A percentile compares a stretch with the other conserved stretches of the same genome.
phyloP scores from a whole-genome alignment of 2,329 filamentous ascomycete genomes.

The Akanthomyces lecanii region DNA sequence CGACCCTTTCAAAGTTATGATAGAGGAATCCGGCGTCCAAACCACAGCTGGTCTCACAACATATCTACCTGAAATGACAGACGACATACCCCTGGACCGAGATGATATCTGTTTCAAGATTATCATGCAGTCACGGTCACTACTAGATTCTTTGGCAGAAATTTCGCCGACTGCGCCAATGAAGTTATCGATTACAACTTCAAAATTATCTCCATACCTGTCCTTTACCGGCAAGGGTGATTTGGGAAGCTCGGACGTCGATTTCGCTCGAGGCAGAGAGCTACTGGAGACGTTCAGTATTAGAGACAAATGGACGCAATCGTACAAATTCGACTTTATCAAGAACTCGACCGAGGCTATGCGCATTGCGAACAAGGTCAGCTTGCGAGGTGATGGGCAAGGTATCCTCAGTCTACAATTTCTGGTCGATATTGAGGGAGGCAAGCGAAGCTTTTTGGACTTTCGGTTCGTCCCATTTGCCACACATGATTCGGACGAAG shows the following conservation, averaged over 20 bases:
- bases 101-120: constrained; percentile 82
- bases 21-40: constrained; percentile 81
- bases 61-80: constrained; percentile 69
- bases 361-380: constrained; percentile 87
- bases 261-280: constrained; percentile 60
- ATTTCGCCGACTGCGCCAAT: constrained; percentile 67
- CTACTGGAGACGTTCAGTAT: constrained; percentile 74
- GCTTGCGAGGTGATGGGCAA: constrained; percentile 79
- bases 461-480: constrained; percentile 75
- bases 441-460: constrained; percentile 69
- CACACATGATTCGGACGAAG: constrained; percentile 52
- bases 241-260: constrained; percentile 60
- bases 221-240: constrained; percentile 62
- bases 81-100: constrained; percentile 85
- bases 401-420: constrained; percentile 94
- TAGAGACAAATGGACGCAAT: constrained; percentile 56
- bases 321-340: constrained; percentile 83
- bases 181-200: constrained; percentile 64
- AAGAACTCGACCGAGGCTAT: constrained; percentile 88
- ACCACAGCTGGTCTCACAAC: constrained; percentile 89
- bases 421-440: constrained; percentile 81
- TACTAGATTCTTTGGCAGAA: constrained; percentile 69
- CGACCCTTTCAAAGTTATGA: constrained; percentile 74
- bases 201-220: constrained; percentile 64
- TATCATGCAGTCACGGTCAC: constrained; percentile 78